A percentile compares a stretch with the other conserved stretches of the same genome.
phyloP scores from a whole-genome alignment of 306 rosid species.

The Sicyos baderoa region DNA sequence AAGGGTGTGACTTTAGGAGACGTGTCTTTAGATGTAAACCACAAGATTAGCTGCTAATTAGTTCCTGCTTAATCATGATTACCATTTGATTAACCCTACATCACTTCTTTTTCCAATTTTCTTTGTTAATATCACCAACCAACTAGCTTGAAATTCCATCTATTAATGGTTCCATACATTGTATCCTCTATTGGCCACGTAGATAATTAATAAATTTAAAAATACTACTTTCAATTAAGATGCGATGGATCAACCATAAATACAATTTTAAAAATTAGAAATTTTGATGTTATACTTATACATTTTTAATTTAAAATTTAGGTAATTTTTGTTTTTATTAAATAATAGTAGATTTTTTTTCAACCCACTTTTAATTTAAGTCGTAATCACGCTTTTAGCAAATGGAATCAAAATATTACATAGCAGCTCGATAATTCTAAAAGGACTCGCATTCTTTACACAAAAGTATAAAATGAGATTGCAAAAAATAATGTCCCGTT shows the following conservation, averaged over 20 bases:
- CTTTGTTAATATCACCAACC: background rate
- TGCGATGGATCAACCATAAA: background rate
- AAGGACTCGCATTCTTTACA: background rate
- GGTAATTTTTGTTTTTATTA: no score
- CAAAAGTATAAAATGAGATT: background rate
- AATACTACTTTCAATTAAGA: background rate
- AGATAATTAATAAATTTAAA: background rate
- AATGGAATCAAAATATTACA: background rate
- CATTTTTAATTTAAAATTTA: no score
- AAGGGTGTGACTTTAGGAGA: background rate
- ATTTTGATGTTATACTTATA: no score
- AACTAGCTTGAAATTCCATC: background rate
- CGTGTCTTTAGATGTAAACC: background rate
- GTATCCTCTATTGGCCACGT: background rate
- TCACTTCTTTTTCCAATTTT: background rate
- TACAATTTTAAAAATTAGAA: background rate
- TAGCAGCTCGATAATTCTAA: background rate
- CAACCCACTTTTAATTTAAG: background rate
- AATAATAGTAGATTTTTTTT: background rate
- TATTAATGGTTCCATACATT: conserved; percentile 1
- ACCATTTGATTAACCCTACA: conserved; percentile 3
- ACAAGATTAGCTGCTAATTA: conserved; percentile 4
- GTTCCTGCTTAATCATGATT: conserved; percentile 15
- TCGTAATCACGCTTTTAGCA: background rate
- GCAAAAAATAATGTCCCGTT: no score